Base-by-base conservation (phyloP, 2,329 filamentous ascomycete genomes). In the Stenocarpella maydis region DNA sequence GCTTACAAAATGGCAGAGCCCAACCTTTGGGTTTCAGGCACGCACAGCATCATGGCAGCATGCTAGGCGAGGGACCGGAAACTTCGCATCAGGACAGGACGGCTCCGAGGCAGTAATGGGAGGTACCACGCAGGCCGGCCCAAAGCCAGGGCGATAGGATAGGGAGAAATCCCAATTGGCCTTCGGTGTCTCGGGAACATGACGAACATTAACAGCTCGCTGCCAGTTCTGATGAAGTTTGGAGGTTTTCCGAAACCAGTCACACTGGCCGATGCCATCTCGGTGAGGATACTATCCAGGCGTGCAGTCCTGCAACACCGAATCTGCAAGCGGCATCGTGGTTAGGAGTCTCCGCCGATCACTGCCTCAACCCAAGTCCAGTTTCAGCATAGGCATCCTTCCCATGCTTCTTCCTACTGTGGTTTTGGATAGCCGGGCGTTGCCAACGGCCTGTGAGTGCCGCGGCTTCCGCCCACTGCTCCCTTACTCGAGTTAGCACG, bases 391-490 rank as follows among this genome's bases (percentile, higher is more conserved):
- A 28, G 58, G 6, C 7, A 17, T 17, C 24, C 12, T 24, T 14
- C 34, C 28, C 19, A 47, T 31, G 39, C 26, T n/a, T 37, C 19
- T 26, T 37, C 14, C 26, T 15, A 8, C 26, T 15, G 14, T 61
- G 26, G 28, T 47, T 34, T 26, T 28, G 41, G 58, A 34, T 45
- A n/a, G 41, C 28, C 58, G 58, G 58, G 4, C 41, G 24, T n/a
- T 37, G n/a, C 5, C 41, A 37, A n/a, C n/a, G 41, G 8, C 41
- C 58, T 26, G 41, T 19, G n/a, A n/a, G 28, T 34, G 28, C 55
- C 58, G 58, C 34, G 26, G 41, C 41, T 47, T 47, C 41, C 58
- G 58, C 58, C 28, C 41, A 47, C 58, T 34, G 26, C 58, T 17
- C 26, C 31, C 58, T 47, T 47, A 47, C 58, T 47, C 58, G 41